Percentiles rank a stretch among this genome's conserved stretches.
Conservation (phyloP, 2,329 filamentous ascomycete species). For the Madurella mycetomatis region DNA sequence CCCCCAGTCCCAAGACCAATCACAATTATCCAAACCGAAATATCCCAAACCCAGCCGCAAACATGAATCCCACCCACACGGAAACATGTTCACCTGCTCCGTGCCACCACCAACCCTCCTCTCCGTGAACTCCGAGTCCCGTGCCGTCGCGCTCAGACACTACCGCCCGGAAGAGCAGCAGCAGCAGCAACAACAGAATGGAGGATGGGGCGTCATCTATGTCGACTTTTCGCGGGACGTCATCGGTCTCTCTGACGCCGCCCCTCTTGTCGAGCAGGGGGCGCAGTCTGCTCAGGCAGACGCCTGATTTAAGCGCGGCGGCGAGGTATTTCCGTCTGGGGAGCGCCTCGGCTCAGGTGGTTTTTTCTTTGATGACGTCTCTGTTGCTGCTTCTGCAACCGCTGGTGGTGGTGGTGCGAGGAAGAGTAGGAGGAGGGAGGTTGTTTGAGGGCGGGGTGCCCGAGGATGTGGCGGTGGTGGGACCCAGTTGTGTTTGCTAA, state of each 20-base stretch:
- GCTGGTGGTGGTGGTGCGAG: not conserved
- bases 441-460: conserved; percentile 4
- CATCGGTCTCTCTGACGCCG: conserved; percentile 6
- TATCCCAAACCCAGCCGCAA: not conserved
- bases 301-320: conserved; percentile 6
- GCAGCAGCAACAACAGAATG: no score
- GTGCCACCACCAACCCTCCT: conserved; percentile 4
- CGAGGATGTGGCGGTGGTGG: conserved; percentile 9
- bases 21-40: not conserved
- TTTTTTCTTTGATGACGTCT: not conserved
- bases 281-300: conserved; percentile 13
- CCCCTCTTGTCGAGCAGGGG: conserved; percentile 6
- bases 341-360: not conserved
- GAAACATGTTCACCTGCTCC: conserved; percentile 11
- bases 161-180: conserved; percentile 5
- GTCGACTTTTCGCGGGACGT: conserved; percentile 10
- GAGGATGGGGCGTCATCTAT: not conserved
- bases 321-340: conserved; percentile 2
- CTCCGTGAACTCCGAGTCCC: conserved; percentile 12
- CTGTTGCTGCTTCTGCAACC: not conserved
- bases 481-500: conserved; percentile 5
- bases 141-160: conserved; percentile 9
- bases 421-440: not conserved
- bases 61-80: not conserved
- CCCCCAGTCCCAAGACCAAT: not conserved